These are phyloP conservation scores for Polygonum aviculare DNA, from an alignment of 148 eudicot species.

Conservation along the genomic window DNA sequence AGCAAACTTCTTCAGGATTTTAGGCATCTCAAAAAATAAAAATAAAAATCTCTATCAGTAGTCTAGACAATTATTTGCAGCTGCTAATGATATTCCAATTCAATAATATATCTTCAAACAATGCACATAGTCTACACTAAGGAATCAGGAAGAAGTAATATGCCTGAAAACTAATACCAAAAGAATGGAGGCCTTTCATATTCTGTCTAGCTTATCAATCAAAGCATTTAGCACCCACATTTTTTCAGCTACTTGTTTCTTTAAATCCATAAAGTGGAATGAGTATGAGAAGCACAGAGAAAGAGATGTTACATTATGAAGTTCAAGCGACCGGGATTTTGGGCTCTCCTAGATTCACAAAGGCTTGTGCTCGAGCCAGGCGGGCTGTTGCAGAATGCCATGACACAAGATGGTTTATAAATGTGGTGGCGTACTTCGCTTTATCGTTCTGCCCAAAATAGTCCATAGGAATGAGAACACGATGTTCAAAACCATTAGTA, in stretches of 20 bases:
- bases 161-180: not conserved
- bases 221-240: not conserved
- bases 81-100: not conserved
- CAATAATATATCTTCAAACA: not conserved
- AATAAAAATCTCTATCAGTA: not conserved
- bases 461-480: not conserved
- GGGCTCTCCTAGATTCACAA: slow-evolving; percentile 84
- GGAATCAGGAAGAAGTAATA: not conserved
- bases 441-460: slow-evolving; percentile 53
- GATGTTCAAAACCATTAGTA: not conserved
- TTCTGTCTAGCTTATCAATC: not conserved
- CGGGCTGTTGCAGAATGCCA: slow-evolving; percentile 79
- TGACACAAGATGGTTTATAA: slow-evolving; percentile 82
- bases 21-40: not conserved
- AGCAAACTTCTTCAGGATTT: not conserved
- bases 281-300: not conserved
- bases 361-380: slow-evolving; percentile 70
- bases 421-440: slow-evolving; percentile 48
- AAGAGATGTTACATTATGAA: not conserved
- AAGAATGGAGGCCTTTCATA: not conserved
- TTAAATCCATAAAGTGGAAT: not conserved
- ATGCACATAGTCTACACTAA: not conserved
- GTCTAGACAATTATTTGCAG: not conserved
- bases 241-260: not conserved
- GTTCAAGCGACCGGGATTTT: slow-evolving; percentile 23